These are phyloP conservation scores for Zymoseptoria tritici DNA, from an alignment of 2,329 filamentous ascomycete genomes.

Conservation along the genomic window DNA sequence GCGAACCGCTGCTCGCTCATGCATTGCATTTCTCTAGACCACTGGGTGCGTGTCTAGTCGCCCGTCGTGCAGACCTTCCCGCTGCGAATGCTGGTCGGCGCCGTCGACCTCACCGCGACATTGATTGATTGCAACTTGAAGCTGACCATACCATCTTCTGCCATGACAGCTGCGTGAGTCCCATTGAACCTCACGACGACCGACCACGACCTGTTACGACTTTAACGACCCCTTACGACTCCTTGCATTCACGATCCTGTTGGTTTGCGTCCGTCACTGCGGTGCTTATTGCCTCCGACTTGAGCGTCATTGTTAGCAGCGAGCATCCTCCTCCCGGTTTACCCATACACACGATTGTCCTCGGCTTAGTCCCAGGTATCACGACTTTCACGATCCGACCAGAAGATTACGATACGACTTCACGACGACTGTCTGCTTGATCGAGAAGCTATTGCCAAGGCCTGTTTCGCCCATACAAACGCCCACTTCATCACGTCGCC, in stretches of 20 bases:
- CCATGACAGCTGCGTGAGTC: constrained; percentile 15
- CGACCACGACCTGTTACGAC: constrained; percentile 30
- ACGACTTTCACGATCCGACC: neutral
- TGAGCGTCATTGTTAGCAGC: constrained; percentile 21
- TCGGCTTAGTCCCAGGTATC: neutral
- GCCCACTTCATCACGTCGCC: neutral
- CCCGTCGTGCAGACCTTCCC: constrained; percentile 24
- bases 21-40: constrained; percentile 31
- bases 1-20: constrained; percentile 27
- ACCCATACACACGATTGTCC: neutral
- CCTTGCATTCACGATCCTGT: constrained; percentile 30
- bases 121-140: constrained; percentile 14
- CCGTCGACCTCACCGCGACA: constrained; percentile 7
- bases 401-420: neutral
- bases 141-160: neutral
- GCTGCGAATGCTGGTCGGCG: constrained; percentile 7
- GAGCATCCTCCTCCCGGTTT: constrained; percentile 10
- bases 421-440: neutral
- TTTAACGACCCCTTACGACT: constrained; percentile 27
- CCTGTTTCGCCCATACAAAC: neutral
- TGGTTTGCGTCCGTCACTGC: constrained; percentile 21
- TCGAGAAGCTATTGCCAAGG: neutral
- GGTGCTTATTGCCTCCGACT: constrained; percentile 17
- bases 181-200: constrained; percentile 22
- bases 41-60: constrained; percentile 29